A percentile compares a stretch with the other conserved stretches of the same genome.
Conservation (phyloP, 192 early-diverging fungal genomes). For the Backusella luteola region DNA sequence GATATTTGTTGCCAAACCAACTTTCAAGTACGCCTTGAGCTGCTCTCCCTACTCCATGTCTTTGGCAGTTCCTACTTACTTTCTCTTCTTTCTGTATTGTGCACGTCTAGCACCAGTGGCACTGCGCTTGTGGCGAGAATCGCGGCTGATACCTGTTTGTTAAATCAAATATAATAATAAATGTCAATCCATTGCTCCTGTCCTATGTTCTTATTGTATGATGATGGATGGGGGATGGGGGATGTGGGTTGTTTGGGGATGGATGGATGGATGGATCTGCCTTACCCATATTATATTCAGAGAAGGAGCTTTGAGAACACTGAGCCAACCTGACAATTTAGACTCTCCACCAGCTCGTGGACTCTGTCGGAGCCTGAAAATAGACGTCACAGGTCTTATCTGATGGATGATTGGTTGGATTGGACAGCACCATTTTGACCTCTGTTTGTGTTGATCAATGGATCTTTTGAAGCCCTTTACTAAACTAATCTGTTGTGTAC, state of each 20-base stretch:
- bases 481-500: too few species aligned
- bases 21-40: background rate
- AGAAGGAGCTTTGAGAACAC: background rate
- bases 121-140: constrained; percentile 98
- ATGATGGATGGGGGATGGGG: background rate
- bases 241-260: background rate
- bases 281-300: constrained; percentile 10
- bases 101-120: constrained; percentile 98
- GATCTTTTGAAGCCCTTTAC: too few species aligned
- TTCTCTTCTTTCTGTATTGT: constrained; percentile 99
- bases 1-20: background rate
- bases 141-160: constrained; percentile 93
- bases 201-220: background rate
- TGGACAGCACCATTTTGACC: background rate
- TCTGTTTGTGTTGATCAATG: too few species aligned
- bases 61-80: constrained; percentile 43
- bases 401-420: background rate
- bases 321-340: background rate
- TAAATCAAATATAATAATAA: constrained; percentile 1
- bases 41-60: background rate
- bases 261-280: constrained; percentile 7
- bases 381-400: background rate
- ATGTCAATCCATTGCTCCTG: background rate
- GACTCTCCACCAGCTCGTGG: background rate
- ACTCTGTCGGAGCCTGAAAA: background rate